Evolutionary conservation across 495 filamentous ascomycete species (phyloP).

Genomic region (Lindgomyces ingoldianus): DNA sequence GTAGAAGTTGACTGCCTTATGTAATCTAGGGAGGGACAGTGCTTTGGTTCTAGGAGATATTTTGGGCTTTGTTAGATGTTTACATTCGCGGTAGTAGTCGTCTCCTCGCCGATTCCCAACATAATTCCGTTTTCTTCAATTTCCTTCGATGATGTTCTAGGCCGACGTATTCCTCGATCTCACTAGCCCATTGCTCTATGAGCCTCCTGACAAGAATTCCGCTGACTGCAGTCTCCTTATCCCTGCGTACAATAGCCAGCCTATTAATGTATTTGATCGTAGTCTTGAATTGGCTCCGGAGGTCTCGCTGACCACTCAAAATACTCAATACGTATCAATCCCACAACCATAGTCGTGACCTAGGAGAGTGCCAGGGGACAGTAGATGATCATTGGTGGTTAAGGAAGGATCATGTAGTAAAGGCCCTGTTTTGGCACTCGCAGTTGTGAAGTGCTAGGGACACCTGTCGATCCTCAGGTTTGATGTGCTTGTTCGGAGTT

Average conservation of each 20-base stretch:
- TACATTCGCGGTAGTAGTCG: neutral
- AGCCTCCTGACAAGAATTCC: slow-evolving; percentile 11
- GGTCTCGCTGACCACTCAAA: neutral
- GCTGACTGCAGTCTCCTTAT: slow-evolving; percentile 3
- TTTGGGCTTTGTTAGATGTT: slow-evolving; percentile 5
- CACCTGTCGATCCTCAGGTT: slow-evolving; percentile 14
- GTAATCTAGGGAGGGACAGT: slow-evolving; percentile 9
- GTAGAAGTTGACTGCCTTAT: neutral
- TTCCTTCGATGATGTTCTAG: neutral
- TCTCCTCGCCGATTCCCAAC: neutral
- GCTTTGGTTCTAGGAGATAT: neutral
- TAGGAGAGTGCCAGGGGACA: slow-evolving; percentile 13
- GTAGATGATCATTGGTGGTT: slow-evolving; percentile 12
- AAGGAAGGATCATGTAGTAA: neutral
- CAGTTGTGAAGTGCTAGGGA: slow-evolving; percentile 16
- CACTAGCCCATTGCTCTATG: neutral
- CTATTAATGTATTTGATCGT: neutral
- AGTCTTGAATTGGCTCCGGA: slow-evolving; percentile 13
- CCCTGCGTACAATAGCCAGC: slow-evolving; percentile 2
- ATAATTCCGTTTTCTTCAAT: slow-evolving; percentile 10
- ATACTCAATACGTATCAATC: neutral
- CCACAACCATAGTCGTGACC: neutral
- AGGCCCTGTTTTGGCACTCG: neutral
- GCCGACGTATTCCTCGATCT: slow-evolving; percentile 14
- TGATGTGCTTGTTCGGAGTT: slow-evolving; percentile 7